Evolutionary conservation across 331 rosid genomes (phyloP), one percentile per base, ranked within the genome.

Genomic region (Rhamnella rubrinervis): DNA sequence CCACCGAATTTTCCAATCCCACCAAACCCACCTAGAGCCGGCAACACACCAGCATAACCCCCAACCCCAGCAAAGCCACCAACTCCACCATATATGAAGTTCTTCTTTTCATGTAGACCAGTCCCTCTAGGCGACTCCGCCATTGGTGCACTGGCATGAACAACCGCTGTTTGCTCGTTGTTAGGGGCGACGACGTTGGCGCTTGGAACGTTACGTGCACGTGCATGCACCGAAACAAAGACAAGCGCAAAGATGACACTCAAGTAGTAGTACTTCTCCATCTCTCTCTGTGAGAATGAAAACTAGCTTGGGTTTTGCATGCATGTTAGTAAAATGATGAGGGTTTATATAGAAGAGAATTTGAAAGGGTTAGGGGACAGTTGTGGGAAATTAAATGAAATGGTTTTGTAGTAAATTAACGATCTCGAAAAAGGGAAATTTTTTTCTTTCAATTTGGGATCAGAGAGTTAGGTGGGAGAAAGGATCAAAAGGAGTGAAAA

Each of bases 11-110:
- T 53, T 6, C 71, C 68, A 41, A 57, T 53, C 35, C 35, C 81
- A 13, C 86, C 83, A 0, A 78, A 15, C 1, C 88, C 88, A 13
- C 87, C 89, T 3, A 79, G 70, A 31, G 37, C 50, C 6, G 85
- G 87, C 47, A 84, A 9, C 0, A n/a, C 47, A 13, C 88, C 82
- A 4, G 80, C 88, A n/a, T 37, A 76, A 4, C 88, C 91, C 0
- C 85, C 90, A 62, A 87, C 61, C 6, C 93, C 91, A 0, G 83
- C 81, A 8, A 88, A 85, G 1, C 96, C 92, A 14, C 89, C 96
- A 9, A 90, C 57, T 1, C 88, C 90, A 15, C 96, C 98, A 14
- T 66, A 80, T 52, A 88, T 9, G 53, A 83, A 82, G 56, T 81
- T 49, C 86, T 88, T 90, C 82, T 86, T 80, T n/a, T 90, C 91